These are phyloP conservation scores for Plantago ovata DNA, from an alignment of 257 asterid genomes.

Conservation along the genomic window DNA sequence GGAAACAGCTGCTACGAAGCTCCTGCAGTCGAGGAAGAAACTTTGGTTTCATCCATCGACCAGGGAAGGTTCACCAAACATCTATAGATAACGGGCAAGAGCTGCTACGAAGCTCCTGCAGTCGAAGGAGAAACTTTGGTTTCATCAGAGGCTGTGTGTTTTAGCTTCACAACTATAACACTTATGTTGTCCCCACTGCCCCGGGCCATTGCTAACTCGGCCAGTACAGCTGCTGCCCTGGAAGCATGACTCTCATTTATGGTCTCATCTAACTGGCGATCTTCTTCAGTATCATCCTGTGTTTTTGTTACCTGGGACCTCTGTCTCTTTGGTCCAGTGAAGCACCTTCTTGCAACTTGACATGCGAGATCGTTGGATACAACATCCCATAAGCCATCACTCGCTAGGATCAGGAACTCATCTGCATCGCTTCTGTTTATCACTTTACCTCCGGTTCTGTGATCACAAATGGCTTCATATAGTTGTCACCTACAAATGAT, in stretches of 20 bases:
- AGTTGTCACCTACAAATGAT: slow-evolving; percentile 43
- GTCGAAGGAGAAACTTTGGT: background rate
- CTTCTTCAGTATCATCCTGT: background rate
- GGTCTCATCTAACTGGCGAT: background rate
- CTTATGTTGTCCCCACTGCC: slow-evolving; percentile 60
- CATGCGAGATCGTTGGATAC: slow-evolving; percentile 57
- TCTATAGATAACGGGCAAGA: too few relatives aligned
- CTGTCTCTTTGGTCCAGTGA: slow-evolving; percentile 30
- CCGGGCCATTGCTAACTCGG: slow-evolving; percentile 53
- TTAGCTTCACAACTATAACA: slow-evolving; percentile 39
- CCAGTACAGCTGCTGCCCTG: slow-evolving; percentile 41
- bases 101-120: too few relatives aligned
- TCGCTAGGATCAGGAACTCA: slow-evolving; percentile 56
- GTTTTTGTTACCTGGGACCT: background rate
- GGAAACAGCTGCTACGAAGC: too few relatives aligned
- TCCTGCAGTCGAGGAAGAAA: background rate
- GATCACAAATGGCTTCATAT: slow-evolving; percentile 60
- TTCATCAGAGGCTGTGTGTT: background rate
- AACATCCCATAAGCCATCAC: slow-evolving; percentile 78
- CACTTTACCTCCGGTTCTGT: slow-evolving; percentile 51
- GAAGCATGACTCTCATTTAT: slow-evolving; percentile 15
- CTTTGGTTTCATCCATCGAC: background rate
- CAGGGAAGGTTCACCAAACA: too few relatives aligned
- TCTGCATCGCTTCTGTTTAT: slow-evolving; percentile 27
- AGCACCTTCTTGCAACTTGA: slow-evolving; percentile 40